Evolutionary conservation across 495 filamentous ascomycete genomes (phyloP), one percentile per base, ranked within the genome.

Genomic region (Daldinia bambusicola): DNA sequence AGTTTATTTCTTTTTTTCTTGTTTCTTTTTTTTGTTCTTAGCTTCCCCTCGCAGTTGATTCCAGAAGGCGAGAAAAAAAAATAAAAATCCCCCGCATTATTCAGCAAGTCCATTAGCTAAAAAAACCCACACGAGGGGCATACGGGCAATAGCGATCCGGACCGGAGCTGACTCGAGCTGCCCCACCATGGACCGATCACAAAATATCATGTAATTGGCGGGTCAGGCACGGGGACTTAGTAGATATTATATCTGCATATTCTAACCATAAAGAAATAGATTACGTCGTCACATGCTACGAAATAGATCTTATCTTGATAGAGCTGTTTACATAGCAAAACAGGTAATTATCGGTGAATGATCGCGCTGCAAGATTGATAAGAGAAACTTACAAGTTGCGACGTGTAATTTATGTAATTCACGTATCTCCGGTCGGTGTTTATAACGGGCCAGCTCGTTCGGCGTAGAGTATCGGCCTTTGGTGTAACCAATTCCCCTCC

Each of bases 11-110:
- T n/a, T n/a, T n/a, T n/a, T n/a, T n/a, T n/a, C n/a, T n/a, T n/a
- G n/a, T n/a, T n/a, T n/a, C n/a, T n/a, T n/a, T n/a, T n/a, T n/a
- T n/a, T n/a, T n/a, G n/a, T n/a, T n/a, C n/a, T n/a, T n/a, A n/a
- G n/a, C n/a, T n/a, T n/a, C 50, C 41, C 31, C 26, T 36, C 22
- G 5, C 36, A 45, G 57, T 13, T 22, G 51, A 16, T 68, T 61
- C 60, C n/a, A 67, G 63, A 61, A 61, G 56, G 45, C 57, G 58
- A 55, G 55, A 62, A 55, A 61, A 55, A 45, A 65, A 63, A 66
- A 56, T 22, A 55, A 36, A 36, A 57, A 37, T 45, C 51, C 67
- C 70, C 74, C 71, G 59, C 68, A 75, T 76, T 75, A 77, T 63
- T 74, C 64, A 67, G 64, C 64, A 67, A 40, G 38, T 31, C 22